Evolutionary conservation across 2,329 filamentous ascomycete species (phyloP).

Genomic region (Leptosphaerulina australis): DNA sequence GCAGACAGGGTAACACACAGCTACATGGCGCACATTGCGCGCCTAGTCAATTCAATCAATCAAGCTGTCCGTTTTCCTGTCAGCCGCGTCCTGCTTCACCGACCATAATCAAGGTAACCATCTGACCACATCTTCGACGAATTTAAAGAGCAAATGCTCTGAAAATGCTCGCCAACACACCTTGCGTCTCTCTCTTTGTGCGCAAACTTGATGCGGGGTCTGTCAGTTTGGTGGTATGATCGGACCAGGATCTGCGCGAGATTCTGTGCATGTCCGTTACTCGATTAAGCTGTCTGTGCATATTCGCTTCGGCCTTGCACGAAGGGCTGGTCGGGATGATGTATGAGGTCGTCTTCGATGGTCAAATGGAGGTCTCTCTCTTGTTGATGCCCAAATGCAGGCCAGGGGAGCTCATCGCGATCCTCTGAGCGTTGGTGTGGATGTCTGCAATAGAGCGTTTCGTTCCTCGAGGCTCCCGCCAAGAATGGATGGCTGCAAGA

Average conservation of each 20-base stretch:
- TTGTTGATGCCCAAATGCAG: not conserved
- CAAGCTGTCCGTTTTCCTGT: slow-evolving; percentile 4
- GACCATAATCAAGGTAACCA: slow-evolving; percentile 13
- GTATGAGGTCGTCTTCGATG: slow-evolving; percentile 9
- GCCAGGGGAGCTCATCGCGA: not conserved
- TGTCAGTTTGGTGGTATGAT: slow-evolving; percentile 11
- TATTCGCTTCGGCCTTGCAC: slow-evolving; percentile 12
- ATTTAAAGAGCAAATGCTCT: not conserved
- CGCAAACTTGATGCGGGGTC: slow-evolving; percentile 14
- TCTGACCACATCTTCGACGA: slow-evolving; percentile 4
- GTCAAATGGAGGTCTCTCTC: not conserved
- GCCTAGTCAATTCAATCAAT: slow-evolving; percentile 10
- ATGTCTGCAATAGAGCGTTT: not conserved
- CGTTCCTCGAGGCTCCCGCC: not conserved
- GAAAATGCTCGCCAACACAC: slow-evolving; percentile 18
- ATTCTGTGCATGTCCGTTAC: slow-evolving; percentile 21
- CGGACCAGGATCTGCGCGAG: slow-evolving; percentile 18
- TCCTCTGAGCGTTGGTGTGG: not conserved
- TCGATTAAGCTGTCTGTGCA: slow-evolving; percentile 24
- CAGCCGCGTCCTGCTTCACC: slow-evolving; percentile 18
- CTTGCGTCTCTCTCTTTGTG: slow-evolving; percentile 12
- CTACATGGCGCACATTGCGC: slow-evolving; percentile 18
- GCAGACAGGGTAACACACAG: slow-evolving; percentile 20
- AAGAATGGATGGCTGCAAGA: slow-evolving; percentile 7
- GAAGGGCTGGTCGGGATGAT: not conserved